Evolutionary conservation across 257 asterid species (phyloP).

Genomic region (Penstemon newberryi): DNA sequence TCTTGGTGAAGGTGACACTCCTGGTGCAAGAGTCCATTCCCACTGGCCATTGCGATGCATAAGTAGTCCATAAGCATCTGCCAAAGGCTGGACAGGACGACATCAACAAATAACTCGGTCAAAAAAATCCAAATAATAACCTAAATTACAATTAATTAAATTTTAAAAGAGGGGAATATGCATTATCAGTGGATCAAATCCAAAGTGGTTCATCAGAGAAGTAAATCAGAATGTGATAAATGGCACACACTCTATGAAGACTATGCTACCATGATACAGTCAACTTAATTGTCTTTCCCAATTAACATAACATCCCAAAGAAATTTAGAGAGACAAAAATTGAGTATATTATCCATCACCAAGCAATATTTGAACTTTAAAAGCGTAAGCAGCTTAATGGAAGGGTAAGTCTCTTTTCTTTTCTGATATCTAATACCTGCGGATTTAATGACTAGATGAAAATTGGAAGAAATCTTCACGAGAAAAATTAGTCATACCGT

Average conservation of each 20-base stretch:
- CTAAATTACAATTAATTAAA: neutral
- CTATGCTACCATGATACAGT: too few species aligned
- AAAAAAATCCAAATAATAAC: constrained; percentile 19
- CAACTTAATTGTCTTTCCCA: too few species aligned
- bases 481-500: constrained; percentile 52
- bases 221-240: too few species aligned
- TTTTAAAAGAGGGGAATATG: constrained; percentile 7
- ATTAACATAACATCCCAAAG: too few species aligned
- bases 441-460: constrained; percentile 13
- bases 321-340: constrained; percentile 5
- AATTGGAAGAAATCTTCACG: constrained; percentile 17
- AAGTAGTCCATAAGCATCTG: constrained; percentile 97
- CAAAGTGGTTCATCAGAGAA: constrained; percentile 3
- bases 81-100: constrained; percentile 63
- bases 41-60: constrained; percentile 98
- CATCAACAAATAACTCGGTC: constrained; percentile 30
- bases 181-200: neutral
- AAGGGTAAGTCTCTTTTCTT: neutral
- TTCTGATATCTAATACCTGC: constrained; percentile 25
- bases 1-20: constrained; percentile 92
- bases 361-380: constrained; percentile 1
- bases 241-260: too few species aligned
- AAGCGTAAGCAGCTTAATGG: too few species aligned
- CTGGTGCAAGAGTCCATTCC: constrained; percentile 99
- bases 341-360: constrained; percentile 18